Base-by-base conservation (phyloP, 257 asterid species). In the Cordia subcordata region DNA sequence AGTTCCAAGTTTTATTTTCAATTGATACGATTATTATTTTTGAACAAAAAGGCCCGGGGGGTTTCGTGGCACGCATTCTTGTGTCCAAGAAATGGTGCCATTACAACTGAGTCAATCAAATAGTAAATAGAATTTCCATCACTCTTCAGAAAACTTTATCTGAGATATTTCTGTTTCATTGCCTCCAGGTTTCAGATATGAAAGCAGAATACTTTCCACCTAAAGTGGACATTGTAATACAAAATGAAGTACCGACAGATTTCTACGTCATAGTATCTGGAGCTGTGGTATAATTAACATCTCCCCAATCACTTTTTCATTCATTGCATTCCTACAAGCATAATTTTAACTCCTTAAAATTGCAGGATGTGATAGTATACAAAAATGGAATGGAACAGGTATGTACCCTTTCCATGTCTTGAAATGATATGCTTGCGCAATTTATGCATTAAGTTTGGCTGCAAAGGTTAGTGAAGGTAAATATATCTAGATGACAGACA, bases 191-290 rank as follows among this genome's bases (percentile, higher is more conserved):
- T 59, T 83, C 98, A 8, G 96, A 88, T 76, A 83, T 91, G 88
- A 85, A 77, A 73, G 98, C 96, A 58, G 96, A 91, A 73, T 91
- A 83, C 65, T 85, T 77, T 71, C 98, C 98, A 49, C 98, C 98
- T 22, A 85, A 82, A 81, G 91, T 85, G 61, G 98, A 91, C 62
- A 84, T 92, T 5, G 61, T 87, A 69, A 84, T 88, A 67, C 93
- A 86, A 72, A 88, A 86, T 20, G 99, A 92, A 73, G 86, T 88
- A 73, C 77, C 96, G 64, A 92, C 96, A 64, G 99, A 88, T 78
- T 86, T 88, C 82, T 92, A 88, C 76, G 84, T 86, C 47, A 67
- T 88, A 64, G 96, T 76, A 10, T 92, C 95, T 0, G 99, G 99
- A 72, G 86, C 94, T 67, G 95, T 84, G 95, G 99, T 92, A 88